phyloP scores from a whole-genome alignment of 164 flowering plant species.

The Malania oleifera region DNA sequence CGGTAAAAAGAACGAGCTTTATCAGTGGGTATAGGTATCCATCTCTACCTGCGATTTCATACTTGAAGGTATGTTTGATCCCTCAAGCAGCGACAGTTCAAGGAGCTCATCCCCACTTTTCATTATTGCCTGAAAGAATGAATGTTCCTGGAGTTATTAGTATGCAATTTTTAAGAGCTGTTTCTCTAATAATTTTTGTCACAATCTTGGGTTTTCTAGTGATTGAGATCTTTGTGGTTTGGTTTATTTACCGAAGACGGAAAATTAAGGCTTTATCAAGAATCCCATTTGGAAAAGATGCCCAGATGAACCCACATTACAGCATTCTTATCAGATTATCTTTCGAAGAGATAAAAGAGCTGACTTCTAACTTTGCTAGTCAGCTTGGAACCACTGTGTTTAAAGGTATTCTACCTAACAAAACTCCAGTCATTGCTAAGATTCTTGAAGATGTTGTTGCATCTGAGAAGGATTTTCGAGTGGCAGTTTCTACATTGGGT shows the following conservation, averaged over 20 bases:
- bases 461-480: conserved; percentile 43
- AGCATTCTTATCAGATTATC: conserved; percentile 42
- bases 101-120: conserved; percentile 21
- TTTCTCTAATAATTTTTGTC: conserved; percentile 26
- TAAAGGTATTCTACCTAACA: conserved; percentile 37
- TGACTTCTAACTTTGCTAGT: conserved; percentile 30
- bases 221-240: conserved; percentile 30
- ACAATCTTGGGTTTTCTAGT: conserved; percentile 28
- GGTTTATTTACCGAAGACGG: conserved; percentile 27
- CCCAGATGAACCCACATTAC: conserved; percentile 34
- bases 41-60: conserved; percentile 32
- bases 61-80: conserved; percentile 45
- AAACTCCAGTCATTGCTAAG: conserved; percentile 33
- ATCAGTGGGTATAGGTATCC: conserved; percentile 40
- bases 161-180: conserved; percentile 23
- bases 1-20: conserved; percentile 40
- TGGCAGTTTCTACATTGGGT: conserved; percentile 37
- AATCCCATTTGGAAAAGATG: conserved; percentile 45
- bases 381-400: conserved; percentile 40
- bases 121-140: conserved; percentile 11
- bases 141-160: background rate
- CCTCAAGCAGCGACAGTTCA: conserved; percentile 48
- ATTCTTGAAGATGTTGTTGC: conserved; percentile 23
- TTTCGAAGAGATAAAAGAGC: conserved; percentile 40
- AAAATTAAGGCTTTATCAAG: conserved; percentile 23